Base-by-base conservation (phyloP, 495 filamentous ascomycete species). In the Podospora pseudoanserina region DNA sequence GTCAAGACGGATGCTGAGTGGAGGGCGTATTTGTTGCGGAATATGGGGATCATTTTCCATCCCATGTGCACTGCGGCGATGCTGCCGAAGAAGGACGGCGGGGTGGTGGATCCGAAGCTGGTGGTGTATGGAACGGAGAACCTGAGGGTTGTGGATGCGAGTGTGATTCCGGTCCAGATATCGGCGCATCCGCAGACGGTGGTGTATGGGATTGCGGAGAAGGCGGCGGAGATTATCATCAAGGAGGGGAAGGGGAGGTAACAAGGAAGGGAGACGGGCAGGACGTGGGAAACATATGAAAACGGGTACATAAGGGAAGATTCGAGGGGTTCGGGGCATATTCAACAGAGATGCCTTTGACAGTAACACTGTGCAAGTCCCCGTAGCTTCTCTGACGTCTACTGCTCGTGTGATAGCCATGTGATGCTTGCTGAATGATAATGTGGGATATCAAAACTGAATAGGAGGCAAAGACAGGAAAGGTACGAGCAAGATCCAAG, bases 61-160 rank as follows among this genome's bases (percentile, higher is more conserved):
- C 73, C 75, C 9, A 62, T 74, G 18, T 82, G 83, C 49, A 86
- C 86, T 3, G 76, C 76, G 60, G 80, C 81, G 18, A 87, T 86
- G 84, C 73, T 87, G 68, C 79, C 78, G 9, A 49, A 65, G 65
- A 64, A 69, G 20, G 59, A 76, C 11, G 77, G 79, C 1, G 86
- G 83, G 0, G 86, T 88, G 15, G 83, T 88, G 7, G 84, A 84
- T 73, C 61, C 76, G 0, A 68, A 72, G 19, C 71, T 86, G 63
- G 72, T 72, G 54, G 83, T 87, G 16, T 79, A 84, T 66, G 83
- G 83, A 13, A 73, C 68, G 58, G 19, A 58, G 23, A 78, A 77
- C 34, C 63, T 80, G 30, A 68, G 77, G 9, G 70, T 82, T 0
- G 78, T 79, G 9, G 78, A 80, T 65, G 65, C 74, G 13, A 78